Base-by-base conservation (phyloP, 2,329 filamentous ascomycete species). In the Colletotrichum australisinense region DNA sequence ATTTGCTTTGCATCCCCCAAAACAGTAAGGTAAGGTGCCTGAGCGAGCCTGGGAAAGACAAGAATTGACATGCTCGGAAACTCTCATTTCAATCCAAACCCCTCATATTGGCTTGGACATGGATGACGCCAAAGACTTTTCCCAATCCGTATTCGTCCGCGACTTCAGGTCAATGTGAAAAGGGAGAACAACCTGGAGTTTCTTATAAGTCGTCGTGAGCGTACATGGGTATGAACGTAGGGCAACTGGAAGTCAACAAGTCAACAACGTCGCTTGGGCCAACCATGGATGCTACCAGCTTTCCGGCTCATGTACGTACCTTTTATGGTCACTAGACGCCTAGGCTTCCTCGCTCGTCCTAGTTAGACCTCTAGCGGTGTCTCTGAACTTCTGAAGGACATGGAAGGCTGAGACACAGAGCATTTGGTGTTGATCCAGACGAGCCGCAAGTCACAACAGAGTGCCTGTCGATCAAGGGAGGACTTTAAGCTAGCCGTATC, bases 381-480 rank as follows among this genome's bases (percentile, higher is more conserved):
- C 12, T 26, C 52, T 28, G 32, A 1, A 30, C 30, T 8, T 19
- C 32, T 28, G 32, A 0, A 30, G 14, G 63, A 56, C 28, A 35
- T 49, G 26, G 28, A 30, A 22, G 52, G 63, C 52, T 46, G 32
- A 65, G 63, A 57, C 63, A 65, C 5, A 52, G 52, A 24, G 63
- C 28, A 46, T 65, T 56, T 26, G 35, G n/a, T 22, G 12, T 35
- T 42, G 35, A 42, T 52, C 6, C 22, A 22, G 30, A 11, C 46
- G 30, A 63, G n/a, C 19, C 7, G 60, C 24, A 63, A 24, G n/a
- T 11, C 7, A n/a, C 24, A 63, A 24, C n/a, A 26, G 11, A 28
- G 28, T 7, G 28, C 62, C 62, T 64, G 49, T 24, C 30, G 16
- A 57, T 57, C 52, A 42, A 56, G 52, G 52, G 30, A 55, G 28